Evolutionary conservation across 2,329 filamentous ascomycete genomes (phyloP).

Genomic region (Pseudocercospora crystallina): DNA sequence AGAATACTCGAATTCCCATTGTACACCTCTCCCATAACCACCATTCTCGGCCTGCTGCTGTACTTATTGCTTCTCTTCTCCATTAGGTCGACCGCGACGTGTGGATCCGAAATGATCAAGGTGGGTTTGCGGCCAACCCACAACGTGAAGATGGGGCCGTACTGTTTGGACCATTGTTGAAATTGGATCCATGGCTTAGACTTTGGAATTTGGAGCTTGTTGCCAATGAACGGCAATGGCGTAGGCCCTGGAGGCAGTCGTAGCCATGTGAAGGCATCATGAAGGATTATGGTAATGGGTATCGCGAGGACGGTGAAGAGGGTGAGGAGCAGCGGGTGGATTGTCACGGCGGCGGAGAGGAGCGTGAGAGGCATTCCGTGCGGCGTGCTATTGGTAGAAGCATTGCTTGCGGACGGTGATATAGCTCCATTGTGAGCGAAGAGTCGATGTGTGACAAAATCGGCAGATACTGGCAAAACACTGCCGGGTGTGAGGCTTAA

Average conservation of each 20-base stretch:
- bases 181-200: slow-evolving; percentile 42
- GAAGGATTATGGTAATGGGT: slow-evolving; percentile 25
- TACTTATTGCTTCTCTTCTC: slow-evolving; percentile 49
- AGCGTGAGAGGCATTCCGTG: too few species aligned
- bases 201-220: slow-evolving; percentile 37
- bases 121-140: slow-evolving; percentile 50
- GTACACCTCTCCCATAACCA: slow-evolving; percentile 47
- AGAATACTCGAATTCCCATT: slow-evolving; percentile 48
- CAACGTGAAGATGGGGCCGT: slow-evolving; percentile 51
- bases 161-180: slow-evolving; percentile 45
- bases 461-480: too few species aligned
- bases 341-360: too few species aligned
- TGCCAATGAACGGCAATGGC: slow-evolving; percentile 49
- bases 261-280: slow-evolving; percentile 35
- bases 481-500: too few species aligned
- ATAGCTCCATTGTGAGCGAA: too few species aligned
- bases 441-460: too few species aligned
- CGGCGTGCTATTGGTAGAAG: too few species aligned
- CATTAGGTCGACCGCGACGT: slow-evolving; percentile 46
- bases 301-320: too few species aligned
- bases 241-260: slow-evolving; percentile 50
- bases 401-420: too few species aligned
- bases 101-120: slow-evolving; percentile 46
- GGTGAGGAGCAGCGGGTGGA: too few species aligned
- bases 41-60: slow-evolving; percentile 46